These are phyloP conservation scores for Cyberlindnera mycetangii DNA, from an alignment of 805 yeast genomes.

Conservation along the genomic window DNA sequence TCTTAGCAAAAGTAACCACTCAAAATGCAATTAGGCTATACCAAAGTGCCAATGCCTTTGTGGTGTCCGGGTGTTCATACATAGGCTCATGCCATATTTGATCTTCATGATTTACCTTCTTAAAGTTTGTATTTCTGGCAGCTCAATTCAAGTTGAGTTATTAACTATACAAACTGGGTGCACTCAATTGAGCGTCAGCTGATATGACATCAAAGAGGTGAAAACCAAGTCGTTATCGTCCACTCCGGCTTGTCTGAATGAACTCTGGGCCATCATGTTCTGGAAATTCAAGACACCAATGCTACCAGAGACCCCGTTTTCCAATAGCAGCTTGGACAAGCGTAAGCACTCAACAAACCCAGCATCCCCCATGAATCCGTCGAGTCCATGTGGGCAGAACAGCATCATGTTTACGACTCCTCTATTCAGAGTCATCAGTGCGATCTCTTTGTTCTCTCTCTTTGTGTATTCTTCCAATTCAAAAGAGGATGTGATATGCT, in stretches of 20 bases:
- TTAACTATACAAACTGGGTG: too few species aligned
- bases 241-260: conserved; percentile 6
- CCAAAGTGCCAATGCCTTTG: too few species aligned
- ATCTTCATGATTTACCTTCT: too few species aligned
- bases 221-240: conserved; percentile 13
- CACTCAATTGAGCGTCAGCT: too few species aligned
- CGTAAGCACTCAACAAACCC: conserved; percentile 10
- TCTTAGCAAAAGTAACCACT: too few species aligned
- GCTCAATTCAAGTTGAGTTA: too few species aligned
- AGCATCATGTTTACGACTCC: conserved; percentile 13
- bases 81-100: too few species aligned
- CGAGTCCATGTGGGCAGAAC: conserved; percentile 18
- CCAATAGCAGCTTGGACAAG: conserved; percentile 2
- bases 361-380: conserved; percentile 6
- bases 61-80: too few species aligned
- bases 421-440: conserved; percentile 4
- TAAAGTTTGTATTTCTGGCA: too few species aligned
- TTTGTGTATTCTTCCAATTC: conserved; percentile 3
- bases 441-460: conserved; percentile 1
- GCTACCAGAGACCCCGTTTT: conserved; percentile 2
- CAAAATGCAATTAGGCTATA: too few species aligned
- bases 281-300: conserved; percentile 17
- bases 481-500: not conserved
- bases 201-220: conserved; percentile 18
- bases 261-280: conserved; percentile 20